Percentiles rank a stretch among this genome's conserved stretches.
Conservation (phyloP, 371 early-diverging fungal species). For the Rhizopus microsporus region DNA sequence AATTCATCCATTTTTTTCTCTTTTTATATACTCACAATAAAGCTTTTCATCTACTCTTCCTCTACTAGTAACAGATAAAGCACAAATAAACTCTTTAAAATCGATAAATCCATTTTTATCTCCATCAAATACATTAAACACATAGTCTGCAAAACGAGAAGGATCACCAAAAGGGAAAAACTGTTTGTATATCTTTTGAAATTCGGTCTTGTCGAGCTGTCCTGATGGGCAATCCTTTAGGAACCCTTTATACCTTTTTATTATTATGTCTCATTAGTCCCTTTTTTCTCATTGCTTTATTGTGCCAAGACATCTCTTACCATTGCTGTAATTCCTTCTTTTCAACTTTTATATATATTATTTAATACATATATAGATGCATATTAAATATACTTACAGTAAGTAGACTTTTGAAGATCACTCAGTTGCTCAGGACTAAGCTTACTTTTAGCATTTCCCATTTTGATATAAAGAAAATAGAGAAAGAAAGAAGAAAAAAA, state of each 20-base stretch:
- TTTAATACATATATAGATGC: background rate
- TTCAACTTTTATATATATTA: conserved; percentile 63
- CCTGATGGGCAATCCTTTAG: conserved; percentile 91
- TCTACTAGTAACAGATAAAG: conserved; percentile 83
- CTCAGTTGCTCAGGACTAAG: conserved; percentile 77
- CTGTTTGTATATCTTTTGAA: conserved; percentile 93
- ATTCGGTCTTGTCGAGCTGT: conserved; percentile 81
- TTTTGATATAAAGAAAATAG: conserved; percentile 28
- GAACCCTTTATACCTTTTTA: conserved; percentile 91
- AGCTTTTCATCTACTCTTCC: conserved; percentile 90
- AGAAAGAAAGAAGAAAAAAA: conserved; percentile 9
- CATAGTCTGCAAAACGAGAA: conserved; percentile 86
- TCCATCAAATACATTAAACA: conserved; percentile 87
- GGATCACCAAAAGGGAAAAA: conserved; percentile 98
- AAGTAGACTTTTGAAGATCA: conserved; percentile 80
- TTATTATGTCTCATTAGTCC: too few relatives aligned
- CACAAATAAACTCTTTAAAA: conserved; percentile 91
- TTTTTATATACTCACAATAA: conserved; percentile 55
- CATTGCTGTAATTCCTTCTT: conserved; percentile 95
- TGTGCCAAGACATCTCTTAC: conserved; percentile 41
- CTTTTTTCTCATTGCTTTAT: background rate
- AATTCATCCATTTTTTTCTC: background rate
- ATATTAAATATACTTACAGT: conserved; percentile 64
- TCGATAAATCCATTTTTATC: conserved; percentile 89
- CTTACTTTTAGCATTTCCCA: conserved; percentile 89